These are phyloP conservation scores for Aurinia saxatilis DNA, from an alignment of 345 rosid genomes.

Conservation along the genomic window DNA sequence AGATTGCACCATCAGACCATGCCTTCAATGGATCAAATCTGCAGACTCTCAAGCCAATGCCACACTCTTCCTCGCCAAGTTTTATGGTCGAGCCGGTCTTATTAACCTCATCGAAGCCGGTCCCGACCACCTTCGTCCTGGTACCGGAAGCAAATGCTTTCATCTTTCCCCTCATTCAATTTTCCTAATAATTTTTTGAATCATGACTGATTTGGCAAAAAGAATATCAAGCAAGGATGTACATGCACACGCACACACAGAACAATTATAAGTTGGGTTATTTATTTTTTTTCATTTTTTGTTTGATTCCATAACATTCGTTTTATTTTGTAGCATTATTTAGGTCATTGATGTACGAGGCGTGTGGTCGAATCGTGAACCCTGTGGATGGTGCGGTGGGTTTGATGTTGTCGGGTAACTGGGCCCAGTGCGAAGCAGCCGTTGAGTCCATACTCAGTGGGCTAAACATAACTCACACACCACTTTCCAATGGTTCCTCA, in stretches of 20 bases:
- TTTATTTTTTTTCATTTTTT: too few species aligned
- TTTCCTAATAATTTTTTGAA: background rate
- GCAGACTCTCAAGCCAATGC: constrained; percentile 70
- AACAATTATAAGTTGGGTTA: background rate
- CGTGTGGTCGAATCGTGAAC: constrained; percentile 34
- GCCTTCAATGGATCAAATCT: constrained; percentile 60
- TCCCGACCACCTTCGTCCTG: constrained; percentile 53
- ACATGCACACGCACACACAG: constrained; percentile 14
- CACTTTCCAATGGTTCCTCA: constrained; percentile 18
- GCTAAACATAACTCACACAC: constrained; percentile 26
- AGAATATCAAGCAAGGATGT: background rate
- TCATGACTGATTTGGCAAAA: background rate
- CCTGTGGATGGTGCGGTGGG: constrained; percentile 42
- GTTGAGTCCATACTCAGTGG: constrained; percentile 55
- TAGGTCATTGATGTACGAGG: constrained; percentile 44
- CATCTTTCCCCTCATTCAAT: background rate
- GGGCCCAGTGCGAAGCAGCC: constrained; percentile 58
- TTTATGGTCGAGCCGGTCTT: constrained; percentile 72
- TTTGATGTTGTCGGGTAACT: constrained; percentile 27
- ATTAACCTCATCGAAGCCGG: constrained; percentile 63
- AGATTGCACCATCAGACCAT: constrained; percentile 56
- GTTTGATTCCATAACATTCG: constrained; percentile 31
- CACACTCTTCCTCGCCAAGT: constrained; percentile 67
- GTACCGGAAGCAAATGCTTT: background rate
- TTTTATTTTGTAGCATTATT: constrained; percentile 25